These are phyloP conservation scores for Chrysoporthe austroafricana DNA, from an alignment of 2,329 filamentous ascomycete genomes.

Conservation along the genomic window DNA sequence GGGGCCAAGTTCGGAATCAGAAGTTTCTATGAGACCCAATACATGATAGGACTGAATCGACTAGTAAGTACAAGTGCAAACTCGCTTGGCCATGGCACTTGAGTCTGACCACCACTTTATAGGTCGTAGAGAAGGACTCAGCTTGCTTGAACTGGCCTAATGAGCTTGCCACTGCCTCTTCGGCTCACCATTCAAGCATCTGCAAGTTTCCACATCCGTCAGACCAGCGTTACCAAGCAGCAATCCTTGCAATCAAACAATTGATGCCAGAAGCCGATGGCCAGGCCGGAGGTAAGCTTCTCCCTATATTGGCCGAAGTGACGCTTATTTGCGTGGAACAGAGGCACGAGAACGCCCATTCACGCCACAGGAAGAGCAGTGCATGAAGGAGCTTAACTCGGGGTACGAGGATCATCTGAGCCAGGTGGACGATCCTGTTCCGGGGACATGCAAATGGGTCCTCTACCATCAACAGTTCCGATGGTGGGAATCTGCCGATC, in stretches of 20 bases:
- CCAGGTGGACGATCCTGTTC: slow-evolving; percentile 1
- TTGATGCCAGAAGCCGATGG: background rate
- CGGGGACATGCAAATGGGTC: slow-evolving; percentile 6
- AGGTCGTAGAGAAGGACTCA: slow-evolving; percentile 1
- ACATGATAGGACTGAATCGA: background rate
- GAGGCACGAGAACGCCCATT: background rate
- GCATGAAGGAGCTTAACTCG: slow-evolving; percentile 7
- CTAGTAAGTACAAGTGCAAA: background rate
- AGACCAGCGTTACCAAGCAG: slow-evolving; percentile 5
- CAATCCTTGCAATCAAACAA: background rate
- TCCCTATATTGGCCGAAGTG: background rate
- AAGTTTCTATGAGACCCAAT: background rate
- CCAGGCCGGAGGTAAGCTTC: background rate
- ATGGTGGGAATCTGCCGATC: background rate
- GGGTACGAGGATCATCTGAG: background rate
- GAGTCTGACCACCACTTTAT: background rate
- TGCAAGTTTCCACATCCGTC: background rate
- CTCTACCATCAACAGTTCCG: background rate
- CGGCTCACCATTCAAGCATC: background rate
- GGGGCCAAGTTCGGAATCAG: background rate
- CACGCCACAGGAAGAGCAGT: background rate
- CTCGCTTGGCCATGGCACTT: background rate
- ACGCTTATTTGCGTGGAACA: background rate
- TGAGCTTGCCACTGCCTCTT: slow-evolving; percentile 6
- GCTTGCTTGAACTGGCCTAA: background rate